These are phyloP conservation scores for Fusarium sp. DNA, from an alignment of 2,329 filamentous ascomycete species.

Conservation along the genomic window DNA sequence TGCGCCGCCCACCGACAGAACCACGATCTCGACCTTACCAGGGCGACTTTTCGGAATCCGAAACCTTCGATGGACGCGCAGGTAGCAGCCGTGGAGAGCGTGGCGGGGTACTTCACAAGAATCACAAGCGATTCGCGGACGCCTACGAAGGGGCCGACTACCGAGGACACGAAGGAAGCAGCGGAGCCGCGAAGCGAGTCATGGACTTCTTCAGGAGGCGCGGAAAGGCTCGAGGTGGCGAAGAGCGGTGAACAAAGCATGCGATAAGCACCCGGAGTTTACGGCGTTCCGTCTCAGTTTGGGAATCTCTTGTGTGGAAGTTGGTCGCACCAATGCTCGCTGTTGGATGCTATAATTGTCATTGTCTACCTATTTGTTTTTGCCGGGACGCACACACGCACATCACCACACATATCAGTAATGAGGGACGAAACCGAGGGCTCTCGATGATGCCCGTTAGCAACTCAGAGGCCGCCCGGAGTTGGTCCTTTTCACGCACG, in stretches of 20 bases:
- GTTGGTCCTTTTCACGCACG: conserved; percentile 32
- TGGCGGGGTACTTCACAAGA: conserved; percentile 80
- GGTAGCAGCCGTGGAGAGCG: conserved; percentile 55
- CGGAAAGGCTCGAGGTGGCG: conserved; percentile 77
- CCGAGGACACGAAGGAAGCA: conserved; percentile 81
- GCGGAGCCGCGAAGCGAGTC: conserved; percentile 87
- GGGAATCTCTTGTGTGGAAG: conserved; percentile 40
- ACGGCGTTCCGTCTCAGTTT: conserved; percentile 38
- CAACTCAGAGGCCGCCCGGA: conserved; percentile 34
- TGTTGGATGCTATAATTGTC: conserved; percentile 46
- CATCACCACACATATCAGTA: conserved; percentile 41
- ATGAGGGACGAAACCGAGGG: conserved; percentile 43
- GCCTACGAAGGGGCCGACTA: conserved; percentile 83
- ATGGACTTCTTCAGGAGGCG: conserved; percentile 98
- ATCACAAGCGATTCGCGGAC: conserved; percentile 88
- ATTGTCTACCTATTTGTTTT: conserved; percentile 38
- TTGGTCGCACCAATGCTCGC: conserved; percentile 37
- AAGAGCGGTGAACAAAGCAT: conserved; percentile 59
- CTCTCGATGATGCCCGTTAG: conserved; percentile 37
- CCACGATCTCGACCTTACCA: conserved; percentile 58
- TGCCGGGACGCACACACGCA: conserved; percentile 29
- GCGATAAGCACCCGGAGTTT: conserved; percentile 38
- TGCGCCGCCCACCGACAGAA: conserved; percentile 56
- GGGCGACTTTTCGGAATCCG: conserved; percentile 56
- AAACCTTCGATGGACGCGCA: conserved; percentile 56